Evolutionary conservation across 306 rosid genomes (phyloP).

Genomic region (Cucumis cinereus): DNA sequence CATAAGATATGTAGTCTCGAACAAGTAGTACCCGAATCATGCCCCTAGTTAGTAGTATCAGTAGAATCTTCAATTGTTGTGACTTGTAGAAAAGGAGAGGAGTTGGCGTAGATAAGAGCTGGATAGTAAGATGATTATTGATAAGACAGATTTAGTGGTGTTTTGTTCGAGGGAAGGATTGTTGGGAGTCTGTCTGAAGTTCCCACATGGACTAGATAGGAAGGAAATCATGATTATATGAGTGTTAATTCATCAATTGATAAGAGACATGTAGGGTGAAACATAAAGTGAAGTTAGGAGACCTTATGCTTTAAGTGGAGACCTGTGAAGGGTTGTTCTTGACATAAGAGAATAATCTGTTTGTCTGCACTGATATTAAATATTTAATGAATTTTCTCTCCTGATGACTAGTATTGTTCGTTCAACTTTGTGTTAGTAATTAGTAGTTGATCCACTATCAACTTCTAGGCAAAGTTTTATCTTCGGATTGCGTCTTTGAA

Average conservation of each 20-base stretch:
- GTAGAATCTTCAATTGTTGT: neutral
- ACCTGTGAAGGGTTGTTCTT: no score
- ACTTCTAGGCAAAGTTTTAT: neutral
- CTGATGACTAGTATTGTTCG: neutral
- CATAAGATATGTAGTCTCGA: neutral
- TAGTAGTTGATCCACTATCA: neutral
- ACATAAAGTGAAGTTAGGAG: neutral
- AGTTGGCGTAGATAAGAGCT: neutral
- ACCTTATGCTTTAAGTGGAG: neutral
- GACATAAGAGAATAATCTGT: neutral
- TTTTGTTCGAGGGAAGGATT: neutral
- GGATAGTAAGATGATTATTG: neutral
- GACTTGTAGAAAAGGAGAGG: neutral
- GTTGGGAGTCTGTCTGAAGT: neutral
- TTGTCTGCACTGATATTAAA: neutral
- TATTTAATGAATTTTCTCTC: neutral
- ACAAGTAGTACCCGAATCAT: neutral
- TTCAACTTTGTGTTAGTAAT: neutral
- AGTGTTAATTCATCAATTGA: neutral
- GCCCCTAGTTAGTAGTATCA: neutral
- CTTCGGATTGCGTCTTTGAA: neutral
- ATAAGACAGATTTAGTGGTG: neutral
- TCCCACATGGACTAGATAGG: neutral
- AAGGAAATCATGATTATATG: no score
- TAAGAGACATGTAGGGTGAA: neutral